Conservation (phyloP, 1,284 basidiomycete genomes). For the Cryptococcus neoformans region DNA sequence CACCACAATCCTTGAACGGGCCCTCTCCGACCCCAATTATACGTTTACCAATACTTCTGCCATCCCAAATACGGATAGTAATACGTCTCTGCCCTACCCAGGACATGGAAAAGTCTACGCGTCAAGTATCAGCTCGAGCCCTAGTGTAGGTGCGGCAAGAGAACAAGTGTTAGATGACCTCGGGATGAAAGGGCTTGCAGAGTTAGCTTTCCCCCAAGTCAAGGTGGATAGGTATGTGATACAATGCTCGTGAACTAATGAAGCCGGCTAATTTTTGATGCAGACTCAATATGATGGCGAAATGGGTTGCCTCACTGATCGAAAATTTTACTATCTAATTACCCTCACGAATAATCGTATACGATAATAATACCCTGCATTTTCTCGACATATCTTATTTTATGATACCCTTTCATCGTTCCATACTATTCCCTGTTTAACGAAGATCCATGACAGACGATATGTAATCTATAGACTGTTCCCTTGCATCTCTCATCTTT, state of each 20-base stretch:
- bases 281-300: constrained; percentile 32
- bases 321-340: constrained; percentile 33
- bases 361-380: too few species aligned
- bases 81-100: constrained; percentile 21
- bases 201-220: constrained; percentile 34
- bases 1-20: constrained; percentile 63
- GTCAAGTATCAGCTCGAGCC: constrained; percentile 13
- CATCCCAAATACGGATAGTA: constrained; percentile 8
- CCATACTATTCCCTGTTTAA: too few species aligned
- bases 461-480: too few species aligned
- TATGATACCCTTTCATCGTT: too few species aligned
- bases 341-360: too few species aligned
- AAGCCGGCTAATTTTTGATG: constrained; percentile 1
- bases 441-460: too few species aligned
- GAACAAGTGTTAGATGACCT: constrained; percentile 43
- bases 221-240: constrained; percentile 35
- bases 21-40: constrained; percentile 36
- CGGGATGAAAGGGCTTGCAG: constrained; percentile 42
- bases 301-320: constrained; percentile 40
- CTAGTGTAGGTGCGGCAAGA: constrained; percentile 12
- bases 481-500: too few species aligned
- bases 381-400: too few species aligned
- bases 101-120: constrained; percentile 13
- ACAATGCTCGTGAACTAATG: neutral
- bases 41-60: constrained; percentile 22